phyloP scores from a whole-genome alignment of 495 filamentous ascomycete genomes.

The Aspergillus olivimuriae region DNA sequence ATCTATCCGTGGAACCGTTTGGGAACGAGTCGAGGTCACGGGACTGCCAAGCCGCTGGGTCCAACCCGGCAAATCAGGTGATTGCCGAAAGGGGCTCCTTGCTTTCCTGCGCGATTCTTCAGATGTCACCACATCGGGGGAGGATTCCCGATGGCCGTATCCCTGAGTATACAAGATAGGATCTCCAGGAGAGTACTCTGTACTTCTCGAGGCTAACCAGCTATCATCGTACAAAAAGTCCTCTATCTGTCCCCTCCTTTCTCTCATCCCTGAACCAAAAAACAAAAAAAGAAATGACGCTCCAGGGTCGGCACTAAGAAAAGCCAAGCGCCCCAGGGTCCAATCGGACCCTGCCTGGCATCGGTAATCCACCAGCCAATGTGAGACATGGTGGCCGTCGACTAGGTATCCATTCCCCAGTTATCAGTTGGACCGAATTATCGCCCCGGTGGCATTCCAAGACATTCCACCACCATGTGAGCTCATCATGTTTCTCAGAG shows the following conservation, averaged over 20 bases:
- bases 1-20: neutral
- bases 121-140: too few relatives aligned
- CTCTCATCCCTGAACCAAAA: too few relatives aligned
- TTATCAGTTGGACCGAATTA: neutral
- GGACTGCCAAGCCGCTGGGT: constrained; percentile 1
- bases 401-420: too few relatives aligned
- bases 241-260: too few relatives aligned
- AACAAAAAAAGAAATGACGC: too few relatives aligned
- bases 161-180: too few relatives aligned
- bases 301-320: constrained; percentile 15
- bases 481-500: neutral
- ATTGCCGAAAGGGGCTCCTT: constrained; percentile 1
- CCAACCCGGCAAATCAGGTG: neutral
- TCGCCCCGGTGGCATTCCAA: constrained; percentile 6
- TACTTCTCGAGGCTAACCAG: too few relatives aligned
- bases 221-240: too few relatives aligned
- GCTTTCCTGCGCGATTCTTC: neutral
- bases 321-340: constrained; percentile 14
- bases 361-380: constrained; percentile 3
- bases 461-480: constrained; percentile 16
- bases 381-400: constrained; percentile 14
- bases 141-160: too few relatives aligned
- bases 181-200: too few relatives aligned
- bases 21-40: neutral
- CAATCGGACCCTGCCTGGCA: constrained; percentile 10